Conservation (phyloP, 1,284 basidiomycete species). For the Leccinum variabile region DNA sequence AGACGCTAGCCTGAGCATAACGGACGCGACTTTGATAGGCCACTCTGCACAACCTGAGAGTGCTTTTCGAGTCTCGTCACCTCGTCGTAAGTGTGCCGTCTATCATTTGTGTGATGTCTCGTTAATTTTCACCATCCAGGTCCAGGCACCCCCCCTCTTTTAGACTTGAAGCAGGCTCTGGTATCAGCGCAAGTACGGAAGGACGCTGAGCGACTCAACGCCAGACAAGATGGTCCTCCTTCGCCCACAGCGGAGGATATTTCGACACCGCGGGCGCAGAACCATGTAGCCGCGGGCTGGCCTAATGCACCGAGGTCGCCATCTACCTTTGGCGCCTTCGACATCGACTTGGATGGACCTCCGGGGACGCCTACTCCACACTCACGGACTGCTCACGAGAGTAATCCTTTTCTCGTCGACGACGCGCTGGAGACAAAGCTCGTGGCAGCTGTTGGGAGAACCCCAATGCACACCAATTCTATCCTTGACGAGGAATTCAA, state of each 20-base stretch:
- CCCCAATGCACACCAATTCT: not conserved
- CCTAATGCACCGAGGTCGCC: too few species aligned
- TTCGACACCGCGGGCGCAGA: not conserved
- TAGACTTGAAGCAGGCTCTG: not conserved
- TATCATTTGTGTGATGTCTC: too few species aligned
- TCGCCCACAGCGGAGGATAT: not conserved
- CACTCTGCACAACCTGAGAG: too few species aligned
- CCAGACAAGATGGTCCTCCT: too few species aligned
- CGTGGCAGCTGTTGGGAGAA: not conserved
- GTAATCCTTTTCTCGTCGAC: not conserved
- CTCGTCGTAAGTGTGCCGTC: too few species aligned
- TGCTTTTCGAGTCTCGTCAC: too few species aligned
- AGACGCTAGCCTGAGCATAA: too few species aligned
- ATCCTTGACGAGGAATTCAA: not conserved
- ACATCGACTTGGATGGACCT: not conserved
- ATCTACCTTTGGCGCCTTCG: too few species aligned
- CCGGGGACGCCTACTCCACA: not conserved
- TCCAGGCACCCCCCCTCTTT: not conserved
- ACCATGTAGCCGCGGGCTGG: too few species aligned
- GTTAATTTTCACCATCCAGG: not conserved
- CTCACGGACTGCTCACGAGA: too few species aligned
- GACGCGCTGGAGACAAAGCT: not conserved
- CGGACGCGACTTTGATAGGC: too few species aligned
- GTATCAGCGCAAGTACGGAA: not conserved
- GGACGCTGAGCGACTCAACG: not conserved